Base-by-base conservation (phyloP, 2,329 filamentous ascomycete genomes). In the Plectosphaerella cucumerina region DNA sequence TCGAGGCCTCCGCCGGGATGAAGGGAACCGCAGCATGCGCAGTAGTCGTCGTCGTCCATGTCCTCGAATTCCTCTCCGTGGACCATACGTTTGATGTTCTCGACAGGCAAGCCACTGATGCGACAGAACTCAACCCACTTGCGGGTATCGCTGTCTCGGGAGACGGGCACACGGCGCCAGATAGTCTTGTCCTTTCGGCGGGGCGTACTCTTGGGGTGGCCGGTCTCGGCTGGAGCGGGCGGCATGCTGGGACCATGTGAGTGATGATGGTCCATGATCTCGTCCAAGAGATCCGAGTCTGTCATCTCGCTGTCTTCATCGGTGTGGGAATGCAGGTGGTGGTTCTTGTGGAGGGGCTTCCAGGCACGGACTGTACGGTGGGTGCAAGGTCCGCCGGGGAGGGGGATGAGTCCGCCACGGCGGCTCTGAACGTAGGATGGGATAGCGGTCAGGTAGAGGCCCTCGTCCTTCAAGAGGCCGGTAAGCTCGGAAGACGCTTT, bases 401-500 rank as follows among this genome's bases (percentile, higher is more conserved):
- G 65, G 15, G 61, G 55, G 39, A 70, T 69, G 21, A 81, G 57
- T 10, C 47, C 47, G 17, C 39, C n/a, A 6, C 37, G 21, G 18
- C 65, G 54, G 44, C 67, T 71, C 31, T 70, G 70, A 3, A 79
- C 58, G 52, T 72, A 77, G 1, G 70, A 60, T 3, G 77, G 67
- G 1, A 67, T 66, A 5, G 74, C 71, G 42, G 75, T 73, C 17
- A 81, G 64, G 34, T 76, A 71, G 10, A 81, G 67, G 2, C 78
- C 78, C 51, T 80, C 77, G 43, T 81, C 75, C 54, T 72, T 78
- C 50, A 81, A 61, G 61, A 81, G 71, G 4, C 76, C 75, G n/a
- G 70, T 69, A 37, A 81, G 62, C 56, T 81, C 76, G 3, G 66
- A 66, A 8, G 69, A 69, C 12, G 72, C 72, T 53, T 76, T 76